Evolutionary conservation across 2,329 filamentous ascomycete genomes (phyloP).

Genomic region (Gaeumannomyces tritici): DNA sequence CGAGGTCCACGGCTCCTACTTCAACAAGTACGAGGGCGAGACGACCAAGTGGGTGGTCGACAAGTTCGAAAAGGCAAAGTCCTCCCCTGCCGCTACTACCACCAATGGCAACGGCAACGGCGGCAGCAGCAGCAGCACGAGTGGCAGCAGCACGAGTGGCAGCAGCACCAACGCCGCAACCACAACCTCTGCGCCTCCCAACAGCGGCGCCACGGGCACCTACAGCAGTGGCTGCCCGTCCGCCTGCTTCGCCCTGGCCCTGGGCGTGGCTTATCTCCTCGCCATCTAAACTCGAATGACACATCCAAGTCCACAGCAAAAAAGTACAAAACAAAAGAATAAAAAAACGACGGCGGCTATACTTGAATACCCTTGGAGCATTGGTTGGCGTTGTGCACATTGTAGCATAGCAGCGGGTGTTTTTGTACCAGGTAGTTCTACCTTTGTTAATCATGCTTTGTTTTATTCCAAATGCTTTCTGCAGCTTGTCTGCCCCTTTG

Average conservation of each 20-base stretch:
- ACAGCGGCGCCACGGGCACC: neutral
- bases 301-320: neutral
- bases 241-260: neutral
- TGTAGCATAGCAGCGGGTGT: neutral
- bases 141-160: neutral
- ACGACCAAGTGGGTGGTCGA: conserved; percentile 13
- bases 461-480: too few relatives aligned
- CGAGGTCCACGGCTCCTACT: conserved; percentile 14
- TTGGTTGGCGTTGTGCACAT: neutral
- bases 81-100: neutral
- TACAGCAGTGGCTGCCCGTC: neutral
- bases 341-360: neutral
- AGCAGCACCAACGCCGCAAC: neutral
- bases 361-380: neutral
- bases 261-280: neutral
- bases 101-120: neutral
- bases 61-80: conserved; percentile 8
- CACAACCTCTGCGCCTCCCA: neutral
- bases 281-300: neutral
- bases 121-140: neutral
- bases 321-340: neutral
- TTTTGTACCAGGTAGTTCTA: neutral
- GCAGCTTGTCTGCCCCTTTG: too few relatives aligned
- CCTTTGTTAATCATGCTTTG: neutral
- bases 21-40: conserved; percentile 13